Evolutionary conservation across 1,284 basidiomycete genomes (phyloP).

Genomic region (Fistulinella staudtii): DNA sequence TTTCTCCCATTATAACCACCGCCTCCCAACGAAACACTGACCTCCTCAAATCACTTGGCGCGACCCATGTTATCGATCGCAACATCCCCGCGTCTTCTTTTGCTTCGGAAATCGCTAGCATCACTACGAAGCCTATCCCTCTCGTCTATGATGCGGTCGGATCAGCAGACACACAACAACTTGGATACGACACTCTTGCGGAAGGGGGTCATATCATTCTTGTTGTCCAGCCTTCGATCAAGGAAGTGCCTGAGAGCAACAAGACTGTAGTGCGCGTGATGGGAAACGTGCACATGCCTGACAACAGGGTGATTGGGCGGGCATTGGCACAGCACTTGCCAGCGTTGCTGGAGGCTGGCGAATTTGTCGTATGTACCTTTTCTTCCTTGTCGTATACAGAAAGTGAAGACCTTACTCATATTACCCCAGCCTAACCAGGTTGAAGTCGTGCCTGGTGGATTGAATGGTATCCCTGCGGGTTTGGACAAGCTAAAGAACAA

Average conservation of each 20-base stretch:
- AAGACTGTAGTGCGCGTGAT: slow-evolving; percentile 13
- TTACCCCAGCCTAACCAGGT: slow-evolving; percentile 22
- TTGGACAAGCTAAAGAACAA: slow-evolving; percentile 25
- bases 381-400: too few species aligned
- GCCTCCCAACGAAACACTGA: slow-evolving; percentile 32
- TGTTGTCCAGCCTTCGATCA: slow-evolving; percentile 3
- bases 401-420: neutral
- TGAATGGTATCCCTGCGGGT: slow-evolving; percentile 14
- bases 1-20: slow-evolving; percentile 31
- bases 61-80: slow-evolving; percentile 33
- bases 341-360: slow-evolving; percentile 16
- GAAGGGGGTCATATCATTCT: slow-evolving; percentile 18
- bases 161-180: slow-evolving; percentile 17
- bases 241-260: slow-evolving; percentile 11
- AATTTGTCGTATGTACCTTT: slow-evolving; percentile 20
- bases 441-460: slow-evolving; percentile 23
- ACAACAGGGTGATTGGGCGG: slow-evolving; percentile 15
- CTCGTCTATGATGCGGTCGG: slow-evolving; percentile 21
- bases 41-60: slow-evolving; percentile 34
- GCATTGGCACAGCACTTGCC: slow-evolving; percentile 15
- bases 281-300: slow-evolving; percentile 8
- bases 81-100: slow-evolving; percentile 11
- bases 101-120: slow-evolving; percentile 8
- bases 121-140: slow-evolving; percentile 11
- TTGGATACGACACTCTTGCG: slow-evolving; percentile 20